Base-by-base conservation (phyloP, 257 asterid genomes). In the Salvia splendens region DNA sequence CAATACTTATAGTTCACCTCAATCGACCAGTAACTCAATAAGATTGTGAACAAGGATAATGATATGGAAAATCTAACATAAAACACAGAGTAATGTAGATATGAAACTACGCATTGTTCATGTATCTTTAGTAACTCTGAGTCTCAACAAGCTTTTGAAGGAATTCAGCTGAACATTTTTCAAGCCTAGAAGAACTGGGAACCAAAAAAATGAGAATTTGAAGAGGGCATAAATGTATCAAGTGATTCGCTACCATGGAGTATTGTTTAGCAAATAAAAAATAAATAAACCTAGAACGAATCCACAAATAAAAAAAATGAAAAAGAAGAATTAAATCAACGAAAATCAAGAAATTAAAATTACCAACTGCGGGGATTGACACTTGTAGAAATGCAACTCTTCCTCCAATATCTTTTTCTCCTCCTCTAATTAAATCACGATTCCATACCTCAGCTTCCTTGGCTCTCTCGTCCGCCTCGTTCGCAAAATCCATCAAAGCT, bases 391-490 rank as follows among this genome's bases (percentile, higher is more conserved):
- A 4, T 69, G 79, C 73, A 90, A 67, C 71, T 90, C 95, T 65
- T 86, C 89, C 35, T 73, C 69, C 78, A 93, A 75, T 68, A 63
- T 73, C 68, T 59, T 61, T 20, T 81, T 81, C 79, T 88, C 93
- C 76, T 81, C 95, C 84, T 83, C 89, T 81, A n/a, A n/a, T n/a
- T n/a, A 91, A 80, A 50, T 76, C 83, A 36, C 3, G 77, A 47
- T 79, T 84, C 68, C 87, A 80, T 61, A 47, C 49, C 81, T 91
- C 98, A 2, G 96, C 93, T 48, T 78, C 95, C 77, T 81, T 94
- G 8, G 95, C 98, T 80, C 91, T 84, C 79, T 84, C 90, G 64
- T 94, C 98, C 0, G 95, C 96, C 91, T 94, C 99, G 24, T 94
- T 88, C 0, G 93, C 96, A 4, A 94, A 94, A 79, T 94, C 99